Evolutionary conservation across 345 rosid genomes (phyloP).

Genomic region (Eucalyptus grandis): DNA sequence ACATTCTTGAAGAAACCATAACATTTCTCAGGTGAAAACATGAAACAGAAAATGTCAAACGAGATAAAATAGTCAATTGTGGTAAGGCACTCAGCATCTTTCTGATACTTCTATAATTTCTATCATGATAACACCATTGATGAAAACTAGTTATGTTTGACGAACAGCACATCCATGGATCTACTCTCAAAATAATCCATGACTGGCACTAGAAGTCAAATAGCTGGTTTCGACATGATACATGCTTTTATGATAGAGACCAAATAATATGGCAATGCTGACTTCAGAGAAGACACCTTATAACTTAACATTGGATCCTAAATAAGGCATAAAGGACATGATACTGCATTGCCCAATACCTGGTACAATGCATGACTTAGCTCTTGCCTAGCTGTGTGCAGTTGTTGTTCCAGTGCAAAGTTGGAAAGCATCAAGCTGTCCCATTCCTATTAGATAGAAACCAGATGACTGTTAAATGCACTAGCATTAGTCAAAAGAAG

Average conservation of each 20-base stretch:
- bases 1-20: neutral
- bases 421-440: slow-evolving; percentile 92
- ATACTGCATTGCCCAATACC: slow-evolving; percentile 21
- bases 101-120: neutral
- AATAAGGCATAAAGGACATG: neutral
- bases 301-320: neutral
- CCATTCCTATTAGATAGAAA: slow-evolving; percentile 61
- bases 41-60: neutral
- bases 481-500: neutral
- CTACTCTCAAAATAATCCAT: neutral
- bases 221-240: neutral
- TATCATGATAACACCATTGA: neutral
- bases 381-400: slow-evolving; percentile 95
- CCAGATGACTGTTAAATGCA: neutral
- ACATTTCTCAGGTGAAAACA: neutral
- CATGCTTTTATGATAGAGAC: neutral
- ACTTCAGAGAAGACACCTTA: neutral
- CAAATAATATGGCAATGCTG: neutral
- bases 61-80: neutral
- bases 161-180: neutral
- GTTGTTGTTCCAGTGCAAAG: slow-evolving; percentile 92
- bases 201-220: neutral
- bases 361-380: slow-evolving; percentile 95
- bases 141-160: neutral
- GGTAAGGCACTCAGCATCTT: neutral